Evolutionary conservation across 371 early-diverging fungal species (phyloP).

Genomic region (Haplosporangium sp.): DNA sequence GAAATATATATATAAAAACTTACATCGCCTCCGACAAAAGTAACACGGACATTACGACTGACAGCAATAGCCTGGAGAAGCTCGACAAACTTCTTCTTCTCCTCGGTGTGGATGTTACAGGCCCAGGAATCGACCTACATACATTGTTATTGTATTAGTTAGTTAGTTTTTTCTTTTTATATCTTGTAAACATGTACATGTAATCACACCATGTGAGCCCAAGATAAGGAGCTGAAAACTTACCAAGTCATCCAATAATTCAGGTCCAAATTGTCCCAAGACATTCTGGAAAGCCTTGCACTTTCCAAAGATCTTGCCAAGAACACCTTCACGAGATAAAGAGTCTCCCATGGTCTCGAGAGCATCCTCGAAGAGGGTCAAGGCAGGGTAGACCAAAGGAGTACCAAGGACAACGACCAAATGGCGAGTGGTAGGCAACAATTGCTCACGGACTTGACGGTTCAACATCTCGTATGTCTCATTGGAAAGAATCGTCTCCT

Average conservation of each 20-base stretch:
- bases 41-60: slow-evolving; percentile 71
- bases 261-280: slow-evolving; percentile 81
- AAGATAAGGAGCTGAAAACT: not conserved
- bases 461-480: slow-evolving; percentile 76
- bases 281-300: slow-evolving; percentile 60
- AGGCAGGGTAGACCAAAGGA: slow-evolving; percentile 81
- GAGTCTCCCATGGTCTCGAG: slow-evolving; percentile 46
- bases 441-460: slow-evolving; percentile 59
- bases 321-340: slow-evolving; percentile 32
- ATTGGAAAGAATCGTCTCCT: slow-evolving; percentile 70
- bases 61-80: slow-evolving; percentile 75
- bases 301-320: slow-evolving; percentile 56
- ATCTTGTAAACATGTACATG: too few species aligned
- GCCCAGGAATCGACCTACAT: slow-evolving; percentile 69
- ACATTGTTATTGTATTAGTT: too few species aligned
- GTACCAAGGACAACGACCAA: slow-evolving; percentile 79
- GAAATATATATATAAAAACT: slow-evolving; percentile 1
- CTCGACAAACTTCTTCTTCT: slow-evolving; percentile 74
- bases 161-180: too few species aligned
- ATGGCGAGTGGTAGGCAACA: slow-evolving; percentile 72
- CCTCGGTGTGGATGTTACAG: slow-evolving; percentile 75
- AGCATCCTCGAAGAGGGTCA: slow-evolving; percentile 74
- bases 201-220: not conserved
- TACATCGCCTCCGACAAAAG: slow-evolving; percentile 84
- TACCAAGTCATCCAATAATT: slow-evolving; percentile 83